phyloP scores from a whole-genome alignment of 2,329 filamentous ascomycete species.

The Colletotrichum tamarilloi region DNA sequence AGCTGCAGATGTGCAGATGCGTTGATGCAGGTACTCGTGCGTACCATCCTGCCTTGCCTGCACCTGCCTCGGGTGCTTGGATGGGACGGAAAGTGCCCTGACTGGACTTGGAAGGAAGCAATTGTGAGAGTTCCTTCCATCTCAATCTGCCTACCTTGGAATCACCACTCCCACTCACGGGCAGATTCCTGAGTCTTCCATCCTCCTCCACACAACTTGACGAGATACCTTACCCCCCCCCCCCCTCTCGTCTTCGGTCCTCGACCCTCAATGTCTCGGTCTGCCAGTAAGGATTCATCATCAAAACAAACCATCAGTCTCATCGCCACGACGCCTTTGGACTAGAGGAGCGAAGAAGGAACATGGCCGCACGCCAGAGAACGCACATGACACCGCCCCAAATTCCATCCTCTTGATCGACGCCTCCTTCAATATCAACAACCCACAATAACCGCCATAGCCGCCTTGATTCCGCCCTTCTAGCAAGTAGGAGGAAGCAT shows the following conservation, averaged over 20 bases:
- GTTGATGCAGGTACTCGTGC: neutral
- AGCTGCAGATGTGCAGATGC: neutral
- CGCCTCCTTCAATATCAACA: neutral
- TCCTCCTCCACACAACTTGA: neutral
- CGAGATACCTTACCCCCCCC: neutral
- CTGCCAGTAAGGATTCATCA: slow-evolving; percentile 16
- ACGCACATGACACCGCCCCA: slow-evolving; percentile 11
- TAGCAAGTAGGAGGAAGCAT: neutral
- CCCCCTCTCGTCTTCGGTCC: too few species aligned
- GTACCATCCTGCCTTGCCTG: neutral
- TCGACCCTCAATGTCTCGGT: neutral
- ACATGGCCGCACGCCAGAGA: slow-evolving; percentile 1
- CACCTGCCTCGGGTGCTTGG: neutral
- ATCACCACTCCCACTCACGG: neutral
- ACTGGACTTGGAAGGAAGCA: too few species aligned
- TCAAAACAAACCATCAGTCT: slow-evolving; percentile 16
- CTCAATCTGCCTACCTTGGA: neutral
- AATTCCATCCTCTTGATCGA: slow-evolving; percentile 13
- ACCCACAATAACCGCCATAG: neutral
- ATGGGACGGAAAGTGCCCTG: neutral
- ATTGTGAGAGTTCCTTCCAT: neutral
- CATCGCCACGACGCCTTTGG: neutral
- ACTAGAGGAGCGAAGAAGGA: slow-evolving; percentile 1
- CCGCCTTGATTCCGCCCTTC: neutral
- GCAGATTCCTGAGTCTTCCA: too few species aligned